These are phyloP conservation scores for Mallotus nudiflorus DNA, from an alignment of 345 rosid genomes.

Conservation along the genomic window DNA sequence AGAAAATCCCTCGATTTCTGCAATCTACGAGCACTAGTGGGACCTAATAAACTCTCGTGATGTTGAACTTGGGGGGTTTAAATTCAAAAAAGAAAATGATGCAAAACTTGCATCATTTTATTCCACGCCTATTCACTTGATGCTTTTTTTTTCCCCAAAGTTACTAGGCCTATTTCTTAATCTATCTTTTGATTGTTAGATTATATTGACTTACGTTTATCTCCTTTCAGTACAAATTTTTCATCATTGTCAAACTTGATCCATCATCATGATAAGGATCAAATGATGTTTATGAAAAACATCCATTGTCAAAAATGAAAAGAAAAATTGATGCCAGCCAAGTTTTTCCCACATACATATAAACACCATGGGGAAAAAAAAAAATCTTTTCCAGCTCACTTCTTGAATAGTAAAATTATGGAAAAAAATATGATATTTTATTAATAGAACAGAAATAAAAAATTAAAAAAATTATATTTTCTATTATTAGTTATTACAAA, in stretches of 20 bases:
- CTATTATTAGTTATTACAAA: no score
- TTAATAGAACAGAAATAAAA: no score
- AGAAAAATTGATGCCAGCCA: no score
- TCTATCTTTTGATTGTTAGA: no score
- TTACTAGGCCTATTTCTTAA: background rate
- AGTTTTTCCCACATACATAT: no score
- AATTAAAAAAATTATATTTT: no score
- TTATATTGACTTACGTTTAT: background rate
- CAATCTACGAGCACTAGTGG: background rate
- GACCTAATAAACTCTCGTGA: background rate
- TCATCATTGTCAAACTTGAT: background rate
- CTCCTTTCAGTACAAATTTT: background rate
- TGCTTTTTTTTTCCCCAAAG: background rate
- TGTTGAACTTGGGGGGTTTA: background rate
- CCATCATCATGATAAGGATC: no score
- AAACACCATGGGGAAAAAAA: no score
- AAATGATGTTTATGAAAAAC: background rate
- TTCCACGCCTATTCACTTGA: background rate
- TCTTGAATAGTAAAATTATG: no score
- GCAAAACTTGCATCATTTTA: background rate
- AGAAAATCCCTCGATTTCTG: background rate
- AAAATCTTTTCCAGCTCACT: no score
- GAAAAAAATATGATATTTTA: no score
- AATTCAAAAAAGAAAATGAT: constrained; percentile 5
- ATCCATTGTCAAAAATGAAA: no score